Conservation (phyloP, 1,139 yeast species). For the Saccharomyces hybrid region DNA sequence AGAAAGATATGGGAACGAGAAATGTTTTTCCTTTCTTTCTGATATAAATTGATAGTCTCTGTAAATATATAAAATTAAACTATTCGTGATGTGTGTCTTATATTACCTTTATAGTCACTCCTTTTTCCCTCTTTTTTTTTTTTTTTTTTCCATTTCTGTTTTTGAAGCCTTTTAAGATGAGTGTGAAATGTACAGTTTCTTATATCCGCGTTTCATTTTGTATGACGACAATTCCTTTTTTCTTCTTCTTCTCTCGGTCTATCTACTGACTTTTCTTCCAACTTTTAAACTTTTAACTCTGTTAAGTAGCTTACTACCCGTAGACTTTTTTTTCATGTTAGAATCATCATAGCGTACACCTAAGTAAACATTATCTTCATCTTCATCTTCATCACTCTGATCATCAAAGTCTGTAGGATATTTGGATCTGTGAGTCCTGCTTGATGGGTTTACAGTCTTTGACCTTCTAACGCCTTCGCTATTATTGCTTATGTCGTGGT, state of each 20-base stretch:
- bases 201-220: background rate
- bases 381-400: slow-evolving; percentile 26
- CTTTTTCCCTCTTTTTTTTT: background rate
- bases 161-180: background rate
- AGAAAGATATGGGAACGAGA: background rate
- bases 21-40: background rate
- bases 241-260: background rate
- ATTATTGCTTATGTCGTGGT: background rate
- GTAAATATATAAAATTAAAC: background rate
- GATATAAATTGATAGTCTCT: background rate
- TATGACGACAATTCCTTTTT: background rate
- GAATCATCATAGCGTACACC: slow-evolving; percentile 23
- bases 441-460: background rate
- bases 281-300: slow-evolving; percentile 87
- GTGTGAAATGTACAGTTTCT: background rate
- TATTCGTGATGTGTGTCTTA: background rate
- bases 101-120: background rate
- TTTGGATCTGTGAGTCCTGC: slow-evolving; percentile 1
- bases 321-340: slow-evolving; percentile 29
- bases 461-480: slow-evolving; percentile 2
- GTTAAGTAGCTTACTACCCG: slow-evolving; percentile 52
- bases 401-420: slow-evolving; percentile 9
- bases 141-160: background rate
- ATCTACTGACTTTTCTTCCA: slow-evolving; percentile 33
- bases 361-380: slow-evolving; percentile 32